Evolutionary conservation across 805 yeast species (phyloP), one percentile per base, ranked within the genome.

Genomic region (Brettanomyces custersianus): DNA sequence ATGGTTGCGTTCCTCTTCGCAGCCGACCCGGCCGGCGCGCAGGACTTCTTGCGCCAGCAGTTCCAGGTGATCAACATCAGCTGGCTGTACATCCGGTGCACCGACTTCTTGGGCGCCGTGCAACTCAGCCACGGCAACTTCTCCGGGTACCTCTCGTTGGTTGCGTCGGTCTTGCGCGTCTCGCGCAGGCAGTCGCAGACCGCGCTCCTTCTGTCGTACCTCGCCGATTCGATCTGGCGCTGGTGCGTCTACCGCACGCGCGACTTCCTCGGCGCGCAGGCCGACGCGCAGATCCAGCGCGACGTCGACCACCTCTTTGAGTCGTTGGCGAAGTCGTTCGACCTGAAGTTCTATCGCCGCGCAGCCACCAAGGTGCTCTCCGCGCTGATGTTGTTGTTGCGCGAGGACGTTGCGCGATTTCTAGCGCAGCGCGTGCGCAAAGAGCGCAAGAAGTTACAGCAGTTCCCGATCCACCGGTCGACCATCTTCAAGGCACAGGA

Each of bases 191-290:
- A 66, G 4, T 54, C 70, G 1, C 74, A 71, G 40, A 67, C 66
- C 36, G 65, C 64, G 41, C 37, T 72, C 16, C 41, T 72, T 7
- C 54, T 72, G 30, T 55, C 62, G 29, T 73, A 63, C 40, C 59
- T 74, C 31, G 49, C 72, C n/a, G 64, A 65, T 33, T 52, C 72
- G 3, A 43, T 74, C 6, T 55, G 60, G 39, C 54, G 59, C 28
- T 77, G 82, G 81, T 58, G 70, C 3, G 47, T 66, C 37, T 60
- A 73, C 10, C 59, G 74, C 42, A 70, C 78, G 0, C 36, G 44
- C 4, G 76, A 74, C 34, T 73, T 60, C 40, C 35, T 63, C 13
- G 51, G 49, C 19, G 19, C 26, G n/a, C 47, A 51, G 10, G 35
- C 47, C 2, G 40, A 41, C 7, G 19, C 36, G 4, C 16, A 32